These are phyloP conservation scores for Fusarium sp. DNA, from an alignment of 2,329 filamentous ascomycete genomes.

Conservation along the genomic window DNA sequence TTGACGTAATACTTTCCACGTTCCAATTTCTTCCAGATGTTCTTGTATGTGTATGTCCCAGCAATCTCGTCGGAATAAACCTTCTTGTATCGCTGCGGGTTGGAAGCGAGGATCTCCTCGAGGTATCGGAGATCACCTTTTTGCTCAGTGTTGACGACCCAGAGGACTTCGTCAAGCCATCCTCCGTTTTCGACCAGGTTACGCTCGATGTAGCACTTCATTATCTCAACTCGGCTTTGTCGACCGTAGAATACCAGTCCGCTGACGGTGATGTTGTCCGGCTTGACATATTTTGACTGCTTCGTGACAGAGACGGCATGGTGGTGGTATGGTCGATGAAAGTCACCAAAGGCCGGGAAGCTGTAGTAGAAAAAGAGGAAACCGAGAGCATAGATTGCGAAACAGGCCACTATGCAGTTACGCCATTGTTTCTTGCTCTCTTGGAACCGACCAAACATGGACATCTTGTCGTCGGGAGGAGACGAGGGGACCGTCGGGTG, in stretches of 20 bases:
- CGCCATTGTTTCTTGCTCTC: slow-evolving; percentile 1
- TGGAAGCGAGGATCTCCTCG: slow-evolving; percentile 22
- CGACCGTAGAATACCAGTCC: slow-evolving; percentile 32
- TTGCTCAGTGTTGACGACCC: slow-evolving; percentile 26
- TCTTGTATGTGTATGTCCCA: slow-evolving; percentile 21
- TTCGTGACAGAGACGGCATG: not conserved
- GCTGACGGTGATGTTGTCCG: slow-evolving; percentile 24
- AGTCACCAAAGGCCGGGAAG: not conserved
- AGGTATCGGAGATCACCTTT: slow-evolving; percentile 20
- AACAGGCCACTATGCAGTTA: not conserved
- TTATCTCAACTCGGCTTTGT: slow-evolving; percentile 7
- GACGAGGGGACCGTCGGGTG: not conserved
- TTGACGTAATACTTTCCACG: slow-evolving; percentile 36
- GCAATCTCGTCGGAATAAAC: slow-evolving; percentile 14
- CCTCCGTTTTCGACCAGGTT: slow-evolving; percentile 33
- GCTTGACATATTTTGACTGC: slow-evolving; percentile 1
- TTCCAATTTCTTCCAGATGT: slow-evolving; percentile 30
- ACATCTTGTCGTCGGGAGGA: not conserved
- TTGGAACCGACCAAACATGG: not conserved
- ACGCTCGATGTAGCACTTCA: slow-evolving; percentile 34
- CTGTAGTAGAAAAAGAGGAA: not conserved
- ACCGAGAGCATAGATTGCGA: not conserved
- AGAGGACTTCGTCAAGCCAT: slow-evolving; percentile 31
- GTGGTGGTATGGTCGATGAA: not conserved
- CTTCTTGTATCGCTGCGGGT: slow-evolving; percentile 25